phyloP scores from a whole-genome alignment of 495 filamentous ascomycete genomes.

The Polyplosphaeria fusca region DNA sequence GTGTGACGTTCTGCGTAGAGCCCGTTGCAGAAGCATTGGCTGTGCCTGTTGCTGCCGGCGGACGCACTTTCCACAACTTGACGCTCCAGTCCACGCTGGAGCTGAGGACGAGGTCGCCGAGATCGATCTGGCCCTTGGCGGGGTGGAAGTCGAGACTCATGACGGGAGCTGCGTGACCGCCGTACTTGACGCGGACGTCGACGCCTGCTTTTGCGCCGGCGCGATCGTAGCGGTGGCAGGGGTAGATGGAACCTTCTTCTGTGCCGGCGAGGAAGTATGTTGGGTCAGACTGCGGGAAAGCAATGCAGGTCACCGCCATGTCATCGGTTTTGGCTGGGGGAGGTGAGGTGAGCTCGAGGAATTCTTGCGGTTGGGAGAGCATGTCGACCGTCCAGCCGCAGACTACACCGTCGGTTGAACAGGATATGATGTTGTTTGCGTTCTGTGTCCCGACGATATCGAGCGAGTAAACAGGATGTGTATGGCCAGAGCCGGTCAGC shows the following conservation, averaged over 20 bases:
- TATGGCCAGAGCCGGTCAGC: constrained; percentile 86
- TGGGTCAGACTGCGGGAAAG: constrained; percentile 91
- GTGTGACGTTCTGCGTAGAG: constrained; percentile 53
- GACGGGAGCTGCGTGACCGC: constrained; percentile 85
- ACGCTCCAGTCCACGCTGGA: constrained; percentile 92
- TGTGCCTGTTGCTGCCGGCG: constrained; percentile 61
- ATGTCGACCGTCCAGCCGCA: constrained; percentile 97
- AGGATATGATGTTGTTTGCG: constrained; percentile 94
- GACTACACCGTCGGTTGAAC: constrained; percentile 92
- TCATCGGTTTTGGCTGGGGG: constrained; percentile 89
- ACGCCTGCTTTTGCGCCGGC: constrained; percentile 95
- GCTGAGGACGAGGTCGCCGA: constrained; percentile 89
- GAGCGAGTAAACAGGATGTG: constrained; percentile 92
- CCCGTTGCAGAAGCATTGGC: constrained; percentile 39
- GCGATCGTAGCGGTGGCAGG: constrained; percentile 94
- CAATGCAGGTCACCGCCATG: constrained; percentile 91
- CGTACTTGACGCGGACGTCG: constrained; percentile 78
- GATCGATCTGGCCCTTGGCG: constrained; percentile 80
- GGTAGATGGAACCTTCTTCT: constrained; percentile 92
- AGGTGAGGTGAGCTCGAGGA: constrained; percentile 79
- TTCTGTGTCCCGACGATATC: constrained; percentile 97
- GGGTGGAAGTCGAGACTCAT: constrained; percentile 97
- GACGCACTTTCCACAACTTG: constrained; percentile 90
- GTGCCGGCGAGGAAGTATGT: constrained; percentile 97
- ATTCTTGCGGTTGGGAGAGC: constrained; percentile 92